phyloP scores from a whole-genome alignment of 345 rosid species.

The Sapria himalayana region DNA sequence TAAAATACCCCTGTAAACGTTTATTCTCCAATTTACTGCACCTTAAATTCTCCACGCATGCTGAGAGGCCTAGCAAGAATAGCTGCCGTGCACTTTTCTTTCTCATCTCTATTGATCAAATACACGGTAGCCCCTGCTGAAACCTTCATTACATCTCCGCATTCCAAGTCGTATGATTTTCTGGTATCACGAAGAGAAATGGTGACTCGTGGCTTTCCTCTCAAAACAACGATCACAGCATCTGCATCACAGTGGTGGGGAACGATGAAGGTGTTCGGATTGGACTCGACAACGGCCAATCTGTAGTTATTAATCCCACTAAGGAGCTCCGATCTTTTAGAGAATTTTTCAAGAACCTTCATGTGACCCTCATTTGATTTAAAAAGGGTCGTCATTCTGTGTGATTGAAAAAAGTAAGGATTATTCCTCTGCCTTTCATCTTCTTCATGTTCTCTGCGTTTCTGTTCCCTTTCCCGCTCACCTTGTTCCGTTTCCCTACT shows the following conservation, averaged over 20 bases:
- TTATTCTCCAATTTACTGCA: no score
- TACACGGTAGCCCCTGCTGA: conserved; percentile 18
- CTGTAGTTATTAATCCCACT: conserved; percentile 24
- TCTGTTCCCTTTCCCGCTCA: neutral
- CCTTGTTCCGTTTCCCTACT: neutral
- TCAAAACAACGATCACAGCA: conserved; percentile 11
- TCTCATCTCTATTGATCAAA: conserved; percentile 13
- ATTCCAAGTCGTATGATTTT: conserved; percentile 13
- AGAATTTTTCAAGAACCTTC: conserved; percentile 17
- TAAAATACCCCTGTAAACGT: no score
- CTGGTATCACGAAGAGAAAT: conserved; percentile 13
- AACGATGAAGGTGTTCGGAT: conserved; percentile 19
- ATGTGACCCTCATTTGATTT: conserved; percentile 17
- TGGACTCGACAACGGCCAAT: conserved; percentile 13
- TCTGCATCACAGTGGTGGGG: conserved; percentile 32
- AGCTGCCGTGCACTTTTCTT: conserved; percentile 13
- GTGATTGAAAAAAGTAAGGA: conserved; percentile 19
- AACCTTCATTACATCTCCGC: conserved; percentile 21
- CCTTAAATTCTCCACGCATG: conserved; percentile 18
- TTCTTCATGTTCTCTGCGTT: conserved; percentile 3
- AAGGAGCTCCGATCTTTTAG: conserved; percentile 19
- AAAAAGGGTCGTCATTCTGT: conserved; percentile 9
- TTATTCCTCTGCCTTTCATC: conserved; percentile 6
- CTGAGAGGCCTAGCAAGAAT: conserved; percentile 15
- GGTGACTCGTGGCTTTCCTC: conserved; percentile 17